Conservation (phyloP, 768 basidiomycete species). For the Boletales sp. region DNA sequence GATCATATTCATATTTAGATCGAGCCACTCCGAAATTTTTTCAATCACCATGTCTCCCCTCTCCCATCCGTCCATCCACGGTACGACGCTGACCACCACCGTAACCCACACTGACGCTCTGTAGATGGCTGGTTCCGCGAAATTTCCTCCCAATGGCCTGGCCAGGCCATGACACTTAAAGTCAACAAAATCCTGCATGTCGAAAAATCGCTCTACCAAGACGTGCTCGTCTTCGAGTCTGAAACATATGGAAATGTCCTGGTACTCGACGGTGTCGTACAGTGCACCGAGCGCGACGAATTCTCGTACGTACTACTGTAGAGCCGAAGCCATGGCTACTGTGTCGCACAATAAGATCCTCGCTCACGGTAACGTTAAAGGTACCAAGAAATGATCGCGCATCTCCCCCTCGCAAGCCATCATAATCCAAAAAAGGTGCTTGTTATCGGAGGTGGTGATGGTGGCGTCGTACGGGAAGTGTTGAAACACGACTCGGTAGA, state of each 20-base stretch:
- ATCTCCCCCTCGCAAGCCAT: slow-evolving; percentile 93
- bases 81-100: slow-evolving; percentile 21
- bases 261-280: slow-evolving; percentile 91
- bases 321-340: neutral
- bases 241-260: slow-evolving; percentile 97
- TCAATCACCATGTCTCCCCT: slow-evolving; percentile 47
- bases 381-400: slow-evolving; percentile 99
- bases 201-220: slow-evolving; percentile 92
- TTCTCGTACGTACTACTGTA: slow-evolving; percentile 70
- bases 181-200: slow-evolving; percentile 94
- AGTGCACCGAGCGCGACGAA: slow-evolving; percentile 97
- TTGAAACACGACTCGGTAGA: slow-evolving; percentile 91
- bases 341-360: neutral
- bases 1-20: too few species aligned
- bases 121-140: slow-evolving; percentile 96
- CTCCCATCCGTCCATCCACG: slow-evolving; percentile 54
- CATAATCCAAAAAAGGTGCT: slow-evolving; percentile 95
- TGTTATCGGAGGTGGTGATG: slow-evolving; percentile 98
- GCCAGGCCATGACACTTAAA: slow-evolving; percentile 95
- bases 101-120: neutral
- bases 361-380: slow-evolving; percentile 36
- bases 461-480: slow-evolving; percentile 95
- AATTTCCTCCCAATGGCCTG: slow-evolving; percentile 93
- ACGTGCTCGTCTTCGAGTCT: slow-evolving; percentile 95
- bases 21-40: neutral